These are phyloP conservation scores for Psilocybe tampanensis DNA, from an alignment of 768 basidiomycete genomes.

Conservation along the genomic window DNA sequence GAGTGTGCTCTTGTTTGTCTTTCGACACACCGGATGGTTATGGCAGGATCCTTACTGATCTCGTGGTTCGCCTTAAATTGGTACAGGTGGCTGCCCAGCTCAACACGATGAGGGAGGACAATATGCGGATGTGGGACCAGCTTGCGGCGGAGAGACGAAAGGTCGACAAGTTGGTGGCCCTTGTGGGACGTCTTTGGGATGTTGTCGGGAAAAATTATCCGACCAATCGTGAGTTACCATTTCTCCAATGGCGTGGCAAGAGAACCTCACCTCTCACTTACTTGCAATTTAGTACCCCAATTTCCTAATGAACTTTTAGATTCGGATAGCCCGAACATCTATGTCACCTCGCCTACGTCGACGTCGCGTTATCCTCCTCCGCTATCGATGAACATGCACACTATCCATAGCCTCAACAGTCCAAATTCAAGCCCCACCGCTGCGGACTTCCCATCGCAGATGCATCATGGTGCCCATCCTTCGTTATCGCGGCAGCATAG, in stretches of 20 bases:
- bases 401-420: constrained; percentile 48
- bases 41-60: constrained; percentile 23
- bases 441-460: constrained; percentile 42
- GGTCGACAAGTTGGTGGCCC: constrained; percentile 59
- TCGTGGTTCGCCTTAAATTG: constrained; percentile 12
- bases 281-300: constrained; percentile 36
- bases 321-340: constrained; percentile 67
- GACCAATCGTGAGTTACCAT: constrained; percentile 51
- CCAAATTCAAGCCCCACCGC: constrained; percentile 57
- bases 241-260: too few relatives aligned
- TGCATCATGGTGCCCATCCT: constrained; percentile 33
- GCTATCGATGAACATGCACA: constrained; percentile 46
- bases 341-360: constrained; percentile 66
- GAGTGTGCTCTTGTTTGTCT: constrained; percentile 23
- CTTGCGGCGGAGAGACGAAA: constrained; percentile 58
- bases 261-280: background rate
- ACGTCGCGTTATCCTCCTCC: constrained; percentile 45
- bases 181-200: constrained; percentile 67
- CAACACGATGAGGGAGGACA: constrained; percentile 71
- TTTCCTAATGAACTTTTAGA: constrained; percentile 60
- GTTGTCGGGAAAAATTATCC: constrained; percentile 58
- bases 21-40: background rate
- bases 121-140: constrained; percentile 60
- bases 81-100: constrained; percentile 62
- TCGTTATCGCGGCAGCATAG: constrained; percentile 62